phyloP scores from a whole-genome alignment of 2,329 filamentous ascomycete species.

The Sclerotinia sclerotiorum region DNA sequence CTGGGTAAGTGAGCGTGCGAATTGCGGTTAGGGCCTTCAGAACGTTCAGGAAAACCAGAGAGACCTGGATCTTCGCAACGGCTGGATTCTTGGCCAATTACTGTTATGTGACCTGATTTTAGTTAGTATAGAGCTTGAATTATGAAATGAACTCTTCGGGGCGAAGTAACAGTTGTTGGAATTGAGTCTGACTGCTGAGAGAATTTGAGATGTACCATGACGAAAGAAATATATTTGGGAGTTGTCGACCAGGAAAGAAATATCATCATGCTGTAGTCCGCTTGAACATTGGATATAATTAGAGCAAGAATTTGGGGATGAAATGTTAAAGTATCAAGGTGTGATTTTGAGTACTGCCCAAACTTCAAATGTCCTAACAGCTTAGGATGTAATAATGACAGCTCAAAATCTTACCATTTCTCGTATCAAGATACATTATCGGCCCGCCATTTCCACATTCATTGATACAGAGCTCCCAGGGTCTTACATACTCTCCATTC shows the following conservation, averaged over 20 bases:
- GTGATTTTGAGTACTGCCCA: neutral
- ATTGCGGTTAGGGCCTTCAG: neutral
- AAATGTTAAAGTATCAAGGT: neutral
- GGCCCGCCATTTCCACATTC: neutral
- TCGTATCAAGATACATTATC: slow-evolving; percentile 13
- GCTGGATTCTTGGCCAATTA: neutral
- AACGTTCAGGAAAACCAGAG: too few species aligned
- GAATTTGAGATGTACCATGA: neutral
- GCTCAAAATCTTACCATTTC: slow-evolving; percentile 2
- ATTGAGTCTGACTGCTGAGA: too few species aligned
- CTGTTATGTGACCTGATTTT: slow-evolving; percentile 9
- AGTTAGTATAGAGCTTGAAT: neutral
- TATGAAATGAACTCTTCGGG: neutral
- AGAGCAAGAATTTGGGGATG: neutral
- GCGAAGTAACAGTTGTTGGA: neutral
- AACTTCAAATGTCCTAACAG: neutral
- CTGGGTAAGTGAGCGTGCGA: slow-evolving; percentile 18
- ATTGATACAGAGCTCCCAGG: slow-evolving; percentile 13
- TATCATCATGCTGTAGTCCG: neutral
- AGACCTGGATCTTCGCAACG: neutral
- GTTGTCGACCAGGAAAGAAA: neutral
- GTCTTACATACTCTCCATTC: slow-evolving; percentile 16
- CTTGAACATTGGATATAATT: neutral
- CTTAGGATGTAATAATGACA: neutral
- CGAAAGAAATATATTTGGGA: neutral